Evolutionary conservation across 805 yeast genomes (phyloP).

Genomic region (Pichia cephalocereana): DNA sequence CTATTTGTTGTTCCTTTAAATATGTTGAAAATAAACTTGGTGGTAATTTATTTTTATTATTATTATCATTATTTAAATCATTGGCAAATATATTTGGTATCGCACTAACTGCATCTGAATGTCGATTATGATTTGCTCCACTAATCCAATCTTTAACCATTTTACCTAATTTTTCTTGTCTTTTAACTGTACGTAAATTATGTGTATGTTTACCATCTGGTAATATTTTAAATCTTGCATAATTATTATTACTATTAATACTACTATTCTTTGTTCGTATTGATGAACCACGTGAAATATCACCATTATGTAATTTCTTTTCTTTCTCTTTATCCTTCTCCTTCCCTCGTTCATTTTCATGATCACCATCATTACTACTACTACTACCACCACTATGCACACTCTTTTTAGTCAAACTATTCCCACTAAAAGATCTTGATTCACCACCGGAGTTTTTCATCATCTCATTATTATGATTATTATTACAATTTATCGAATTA

Average conservation of each 20-base stretch:
- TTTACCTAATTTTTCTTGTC: constrained; percentile 67
- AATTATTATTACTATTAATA: neutral
- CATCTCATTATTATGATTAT: neutral
- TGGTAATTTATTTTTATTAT: constrained; percentile 29
- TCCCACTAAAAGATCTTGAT: neutral
- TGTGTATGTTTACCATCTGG: constrained; percentile 72
- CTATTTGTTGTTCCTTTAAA: constrained; percentile 29
- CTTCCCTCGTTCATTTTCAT: neutral
- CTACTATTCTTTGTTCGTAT: neutral
- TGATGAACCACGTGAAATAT: constrained; percentile 2
- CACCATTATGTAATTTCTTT: neutral
- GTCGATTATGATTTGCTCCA: constrained; percentile 44
- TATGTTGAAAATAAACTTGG: constrained; percentile 67
- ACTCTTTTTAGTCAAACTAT: neutral
- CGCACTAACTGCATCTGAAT: constrained; percentile 66
- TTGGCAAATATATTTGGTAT: constrained; percentile 53
- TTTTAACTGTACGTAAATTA: constrained; percentile 59
- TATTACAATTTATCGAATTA: constrained; percentile 5
- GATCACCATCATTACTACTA: neutral
- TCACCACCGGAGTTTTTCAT: neutral
- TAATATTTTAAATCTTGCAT: constrained; percentile 4
- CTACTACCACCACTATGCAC: neutral
- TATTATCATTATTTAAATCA: constrained; percentile 21
- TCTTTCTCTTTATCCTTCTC: neutral
- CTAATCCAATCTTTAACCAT: constrained; percentile 74